phyloP scores from a whole-genome alignment of 768 basidiomycete genomes.

The Tulasnella sp. region DNA sequence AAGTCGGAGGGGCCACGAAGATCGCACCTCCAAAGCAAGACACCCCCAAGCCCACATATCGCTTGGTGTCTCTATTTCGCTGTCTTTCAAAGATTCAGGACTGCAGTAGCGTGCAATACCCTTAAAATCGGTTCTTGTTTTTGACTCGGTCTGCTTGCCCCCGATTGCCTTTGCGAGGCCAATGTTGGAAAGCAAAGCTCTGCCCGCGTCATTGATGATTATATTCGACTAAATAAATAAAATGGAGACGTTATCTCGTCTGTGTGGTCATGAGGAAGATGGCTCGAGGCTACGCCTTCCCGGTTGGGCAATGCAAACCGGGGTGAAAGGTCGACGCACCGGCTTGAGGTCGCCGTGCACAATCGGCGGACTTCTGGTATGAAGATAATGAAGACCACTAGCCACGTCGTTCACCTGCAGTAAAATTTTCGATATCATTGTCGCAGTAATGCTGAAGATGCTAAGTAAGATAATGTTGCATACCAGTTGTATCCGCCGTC shows the following conservation, averaged over 20 bases:
- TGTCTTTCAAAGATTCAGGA: background rate
- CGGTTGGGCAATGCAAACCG: background rate
- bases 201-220: background rate
- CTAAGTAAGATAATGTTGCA: background rate
- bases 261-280: background rate
- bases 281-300: background rate
- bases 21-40: background rate
- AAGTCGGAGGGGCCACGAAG: background rate
- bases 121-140: background rate
- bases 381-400: background rate
- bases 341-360: background rate
- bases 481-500: background rate
- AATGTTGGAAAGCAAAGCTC: background rate
- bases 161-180: background rate
- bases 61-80: background rate
- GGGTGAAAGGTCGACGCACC: background rate
- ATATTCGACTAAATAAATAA: background rate
- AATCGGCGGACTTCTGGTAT: background rate
- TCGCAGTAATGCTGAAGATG: background rate
- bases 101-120: background rate
- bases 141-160: background rate
- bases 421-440: no score
- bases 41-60: constrained; percentile 13
- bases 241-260: no score
- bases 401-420: background rate